Percentiles rank a stretch among this genome's conserved stretches.
phyloP scores from a whole-genome alignment of 257 asterid species.

The Forsythia viridissima region DNA sequence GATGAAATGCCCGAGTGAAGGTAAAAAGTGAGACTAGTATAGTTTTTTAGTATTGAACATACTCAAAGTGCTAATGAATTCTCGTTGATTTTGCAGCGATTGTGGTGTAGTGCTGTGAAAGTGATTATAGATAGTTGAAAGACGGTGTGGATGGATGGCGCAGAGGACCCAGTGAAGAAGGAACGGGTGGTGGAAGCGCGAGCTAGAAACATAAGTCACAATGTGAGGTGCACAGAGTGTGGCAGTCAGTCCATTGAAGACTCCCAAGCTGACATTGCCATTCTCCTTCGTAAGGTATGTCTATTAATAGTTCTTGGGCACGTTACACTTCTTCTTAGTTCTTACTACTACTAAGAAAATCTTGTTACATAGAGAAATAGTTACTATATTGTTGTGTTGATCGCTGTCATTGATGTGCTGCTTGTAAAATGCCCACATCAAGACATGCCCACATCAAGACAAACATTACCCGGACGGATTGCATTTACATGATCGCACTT shows the following conservation, averaged over 20 bases:
- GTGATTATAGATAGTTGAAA: conserved; percentile 16
- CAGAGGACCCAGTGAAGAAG: conserved; percentile 51
- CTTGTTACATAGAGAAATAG: not conserved
- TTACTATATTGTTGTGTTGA: not conserved
- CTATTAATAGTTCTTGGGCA: not conserved
- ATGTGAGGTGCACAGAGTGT: conserved; percentile 93
- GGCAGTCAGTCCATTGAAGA: conserved; percentile 98
- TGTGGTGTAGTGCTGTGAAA: not conserved
- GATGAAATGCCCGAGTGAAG: conserved; percentile 32
- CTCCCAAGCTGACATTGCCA: conserved; percentile 91
- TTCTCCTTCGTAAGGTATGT: conserved; percentile 81
- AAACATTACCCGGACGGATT: not conserved
- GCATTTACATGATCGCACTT: not conserved
- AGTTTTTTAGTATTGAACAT: conserved; percentile 1
- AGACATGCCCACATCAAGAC: not conserved
- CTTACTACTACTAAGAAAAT: not conserved
- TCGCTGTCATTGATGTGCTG: not conserved
- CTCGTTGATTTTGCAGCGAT: conserved; percentile 1
- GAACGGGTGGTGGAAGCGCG: conserved; percentile 83
- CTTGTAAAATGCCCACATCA: not conserved
- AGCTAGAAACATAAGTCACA: conserved; percentile 89
- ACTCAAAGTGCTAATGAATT: not conserved
- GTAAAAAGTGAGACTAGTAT: not conserved
- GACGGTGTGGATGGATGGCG: conserved; percentile 52
- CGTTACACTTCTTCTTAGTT: not conserved